Conservation (phyloP, 768 basidiomycete species). For the Hygrocybe punicea region DNA sequence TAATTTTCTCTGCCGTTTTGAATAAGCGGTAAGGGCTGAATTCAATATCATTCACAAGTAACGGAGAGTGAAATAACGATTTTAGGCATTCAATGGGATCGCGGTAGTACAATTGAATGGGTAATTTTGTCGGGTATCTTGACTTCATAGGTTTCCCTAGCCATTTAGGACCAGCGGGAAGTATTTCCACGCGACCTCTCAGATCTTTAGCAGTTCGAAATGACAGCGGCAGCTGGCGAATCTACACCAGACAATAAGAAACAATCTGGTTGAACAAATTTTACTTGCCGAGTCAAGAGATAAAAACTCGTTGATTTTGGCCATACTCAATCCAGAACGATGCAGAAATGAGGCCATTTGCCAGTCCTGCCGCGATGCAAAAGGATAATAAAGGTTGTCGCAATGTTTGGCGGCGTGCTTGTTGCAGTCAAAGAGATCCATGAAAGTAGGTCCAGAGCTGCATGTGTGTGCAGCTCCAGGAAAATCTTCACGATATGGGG, state of each 20-base stretch:
- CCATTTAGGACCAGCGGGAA: slow-evolving; percentile 23
- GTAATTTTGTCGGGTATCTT: slow-evolving; percentile 12
- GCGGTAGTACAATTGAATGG: slow-evolving; percentile 20
- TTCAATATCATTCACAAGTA: slow-evolving; percentile 18
- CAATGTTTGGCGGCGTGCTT: slow-evolving; percentile 13
- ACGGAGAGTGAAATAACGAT: slow-evolving; percentile 23
- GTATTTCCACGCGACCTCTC: slow-evolving; percentile 10
- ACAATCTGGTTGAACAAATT: neutral
- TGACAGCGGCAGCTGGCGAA: slow-evolving; percentile 14
- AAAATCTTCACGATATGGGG: slow-evolving; percentile 4
- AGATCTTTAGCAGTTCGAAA: slow-evolving; percentile 19
- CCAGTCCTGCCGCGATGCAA: slow-evolving; percentile 30
- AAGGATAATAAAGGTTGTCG: slow-evolving; percentile 32
- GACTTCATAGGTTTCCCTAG: slow-evolving; percentile 8
- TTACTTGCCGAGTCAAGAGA: slow-evolving; percentile 24
- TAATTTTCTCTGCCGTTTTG: slow-evolving; percentile 5
- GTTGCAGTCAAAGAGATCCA: slow-evolving; percentile 27
- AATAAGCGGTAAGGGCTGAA: slow-evolving; percentile 19
- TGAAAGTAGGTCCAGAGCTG: slow-evolving; percentile 21
- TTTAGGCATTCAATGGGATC: slow-evolving; percentile 27
- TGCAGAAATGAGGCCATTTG: slow-evolving; percentile 29
- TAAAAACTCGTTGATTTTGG: slow-evolving; percentile 26
- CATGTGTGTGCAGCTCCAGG: slow-evolving; percentile 7
- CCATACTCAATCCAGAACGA: slow-evolving; percentile 27
- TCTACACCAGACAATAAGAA: slow-evolving; percentile 6